phyloP scores from a whole-genome alignment of 108 stramenopile species.

The Nannochloropsis salina region DNA sequence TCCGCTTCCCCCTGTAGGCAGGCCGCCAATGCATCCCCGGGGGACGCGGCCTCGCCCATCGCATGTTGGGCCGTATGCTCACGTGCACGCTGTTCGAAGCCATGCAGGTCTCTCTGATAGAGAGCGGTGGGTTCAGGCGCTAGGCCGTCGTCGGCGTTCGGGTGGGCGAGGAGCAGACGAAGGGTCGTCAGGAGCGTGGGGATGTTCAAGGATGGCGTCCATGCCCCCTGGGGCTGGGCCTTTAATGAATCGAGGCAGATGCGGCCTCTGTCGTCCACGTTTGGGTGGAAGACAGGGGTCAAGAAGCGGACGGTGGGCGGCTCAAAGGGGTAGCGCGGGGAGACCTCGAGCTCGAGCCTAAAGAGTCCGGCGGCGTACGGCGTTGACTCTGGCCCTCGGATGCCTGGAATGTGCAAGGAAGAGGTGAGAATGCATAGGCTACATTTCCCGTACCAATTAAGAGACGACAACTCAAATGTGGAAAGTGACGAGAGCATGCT shows the following conservation, averaged over 20 bases:
- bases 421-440: neutral
- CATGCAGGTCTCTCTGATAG: constrained; percentile 26
- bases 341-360: constrained; percentile 56
- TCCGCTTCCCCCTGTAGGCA: neutral
- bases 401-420: constrained; percentile 34
- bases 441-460: neutral
- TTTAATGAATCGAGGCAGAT: constrained; percentile 68
- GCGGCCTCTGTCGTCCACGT: constrained; percentile 62
- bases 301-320: constrained; percentile 65
- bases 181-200: constrained; percentile 62
- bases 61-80: constrained; percentile 42
- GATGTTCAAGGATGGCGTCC: constrained; percentile 65
- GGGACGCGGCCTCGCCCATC: neutral
- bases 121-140: constrained; percentile 57
- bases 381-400: constrained; percentile 60
- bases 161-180: constrained; percentile 62
- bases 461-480: no score
- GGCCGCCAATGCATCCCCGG: neutral
- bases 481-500: no score
- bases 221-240: constrained; percentile 57
- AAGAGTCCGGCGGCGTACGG: constrained; percentile 64
- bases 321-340: constrained; percentile 61
- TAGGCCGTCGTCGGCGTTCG: constrained; percentile 67
- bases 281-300: constrained; percentile 66
- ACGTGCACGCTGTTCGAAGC: constrained; percentile 27